Percentiles rank a stretch among this genome's conserved stretches.
These are phyloP conservation scores for Phytophthora quininea DNA, from an alignment of 352 stramenopile species.

Conservation along the genomic window DNA sequence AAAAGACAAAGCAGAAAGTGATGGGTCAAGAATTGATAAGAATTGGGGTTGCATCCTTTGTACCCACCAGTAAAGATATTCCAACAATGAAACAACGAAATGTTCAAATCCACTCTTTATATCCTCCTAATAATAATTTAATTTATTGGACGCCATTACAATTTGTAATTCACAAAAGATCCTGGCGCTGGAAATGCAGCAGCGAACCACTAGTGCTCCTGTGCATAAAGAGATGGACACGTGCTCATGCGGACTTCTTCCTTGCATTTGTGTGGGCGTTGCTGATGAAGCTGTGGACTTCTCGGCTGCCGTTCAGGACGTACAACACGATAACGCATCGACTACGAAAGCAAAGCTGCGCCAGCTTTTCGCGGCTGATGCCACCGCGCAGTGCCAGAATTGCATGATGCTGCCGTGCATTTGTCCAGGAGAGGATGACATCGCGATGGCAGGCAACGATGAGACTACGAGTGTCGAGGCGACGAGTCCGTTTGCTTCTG, in stretches of 20 bases:
- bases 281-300: constrained; percentile 42
- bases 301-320: not conserved
- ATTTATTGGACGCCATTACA: too few relatives aligned
- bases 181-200: too few relatives aligned
- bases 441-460: constrained; percentile 31
- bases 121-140: too few relatives aligned
- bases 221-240: too few relatives aligned
- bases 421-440: constrained; percentile 66
- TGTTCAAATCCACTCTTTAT: too few relatives aligned
- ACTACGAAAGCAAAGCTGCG: constrained; percentile 47
- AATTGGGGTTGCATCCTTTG: too few relatives aligned
- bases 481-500: constrained; percentile 39
- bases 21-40: too few relatives aligned
- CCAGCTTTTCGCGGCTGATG: constrained; percentile 58
- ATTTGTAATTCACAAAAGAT: too few relatives aligned
- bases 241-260: constrained; percentile 71
- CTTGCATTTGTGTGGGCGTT: constrained; percentile 70
- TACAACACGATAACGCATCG: not conserved
- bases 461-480: constrained; percentile 52
- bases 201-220: too few relatives aligned
- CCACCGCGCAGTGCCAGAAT: constrained; percentile 61
- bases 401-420: constrained; percentile 87
- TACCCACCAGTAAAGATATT: too few relatives aligned
- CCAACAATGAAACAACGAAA: too few relatives aligned
- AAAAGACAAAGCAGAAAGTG: too few relatives aligned